Conservation (phyloP, 495 filamentous ascomycete species). For the Penicillium herquei region DNA sequence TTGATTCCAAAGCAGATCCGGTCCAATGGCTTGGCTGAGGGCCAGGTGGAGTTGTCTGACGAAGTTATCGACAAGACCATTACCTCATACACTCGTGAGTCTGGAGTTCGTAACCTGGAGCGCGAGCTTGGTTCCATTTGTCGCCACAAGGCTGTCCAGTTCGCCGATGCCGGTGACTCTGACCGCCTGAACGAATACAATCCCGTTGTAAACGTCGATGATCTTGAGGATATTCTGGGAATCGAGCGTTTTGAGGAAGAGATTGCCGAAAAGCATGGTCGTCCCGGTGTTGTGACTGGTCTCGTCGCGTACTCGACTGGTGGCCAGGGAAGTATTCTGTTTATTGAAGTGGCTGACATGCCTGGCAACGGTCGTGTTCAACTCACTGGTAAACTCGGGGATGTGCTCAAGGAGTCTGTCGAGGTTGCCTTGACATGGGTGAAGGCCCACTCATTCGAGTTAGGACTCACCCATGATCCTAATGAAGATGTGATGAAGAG, state of each 20-base stretch:
- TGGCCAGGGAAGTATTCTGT: conserved; percentile 92
- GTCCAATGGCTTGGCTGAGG: conserved; percentile 71
- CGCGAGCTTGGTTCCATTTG: conserved; percentile 93
- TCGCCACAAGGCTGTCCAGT: conserved; percentile 93
- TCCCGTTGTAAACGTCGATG: conserved; percentile 67
- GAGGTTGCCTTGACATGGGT: conserved; percentile 97
- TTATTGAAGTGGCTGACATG: conserved; percentile 98
- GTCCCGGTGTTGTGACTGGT: conserved; percentile 93
- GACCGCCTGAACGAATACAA: conserved; percentile 69
- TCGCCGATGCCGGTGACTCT: conserved; percentile 81
- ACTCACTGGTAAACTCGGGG: conserved; percentile 97
- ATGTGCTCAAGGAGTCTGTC: conserved; percentile 95
- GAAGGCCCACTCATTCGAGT: conserved; percentile 89
- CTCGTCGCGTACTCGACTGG: conserved; percentile 95
- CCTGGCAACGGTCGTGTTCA: conserved; percentile 89
- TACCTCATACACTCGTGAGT: conserved; percentile 92
- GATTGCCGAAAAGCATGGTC: conserved; percentile 82
- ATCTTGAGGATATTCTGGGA: conserved; percentile 87
- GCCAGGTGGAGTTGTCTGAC: conserved; percentile 71
- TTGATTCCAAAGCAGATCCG: conserved; percentile 91
- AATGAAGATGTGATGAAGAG: conserved; percentile 95
- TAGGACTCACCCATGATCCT: conserved; percentile 76
- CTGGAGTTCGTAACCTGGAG: conserved; percentile 96
- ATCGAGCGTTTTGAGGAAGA: conserved; percentile 95
- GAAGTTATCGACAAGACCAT: conserved; percentile 93